These are phyloP conservation scores for Vigna mungo DNA, from an alignment of 306 rosid species.

Conservation along the genomic window DNA sequence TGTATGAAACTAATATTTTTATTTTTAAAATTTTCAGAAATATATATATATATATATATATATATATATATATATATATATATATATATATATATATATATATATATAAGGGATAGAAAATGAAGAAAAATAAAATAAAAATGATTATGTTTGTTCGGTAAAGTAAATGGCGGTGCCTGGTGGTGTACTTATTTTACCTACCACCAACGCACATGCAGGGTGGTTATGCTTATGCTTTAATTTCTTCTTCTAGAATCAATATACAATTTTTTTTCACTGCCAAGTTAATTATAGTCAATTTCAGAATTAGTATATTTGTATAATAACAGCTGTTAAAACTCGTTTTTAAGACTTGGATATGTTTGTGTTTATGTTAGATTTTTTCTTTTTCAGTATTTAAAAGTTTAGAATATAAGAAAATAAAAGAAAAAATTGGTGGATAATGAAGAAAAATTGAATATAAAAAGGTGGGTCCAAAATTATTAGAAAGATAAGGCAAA, in stretches of 20 bases:
- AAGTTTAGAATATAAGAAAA: not conserved
- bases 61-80: not conserved
- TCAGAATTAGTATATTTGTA: constrained; percentile 32
- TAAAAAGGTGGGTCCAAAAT: not conserved
- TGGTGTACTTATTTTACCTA: constrained; percentile 18
- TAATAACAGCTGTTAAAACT: constrained; percentile 39
- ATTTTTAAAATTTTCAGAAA: too few relatives aligned
- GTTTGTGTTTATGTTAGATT: too few relatives aligned
- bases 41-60: too few relatives aligned
- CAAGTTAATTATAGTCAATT: constrained; percentile 32
- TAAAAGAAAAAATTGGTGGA: not conserved
- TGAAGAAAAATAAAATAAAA: not conserved
- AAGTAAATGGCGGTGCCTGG: constrained; percentile 35
- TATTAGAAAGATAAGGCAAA: constrained; percentile 1
- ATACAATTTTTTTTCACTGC: not conserved
- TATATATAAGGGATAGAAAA: not conserved
- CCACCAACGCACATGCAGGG: constrained; percentile 20
- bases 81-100: too few relatives aligned
- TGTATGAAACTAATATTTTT: too few relatives aligned
- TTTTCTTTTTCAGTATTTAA: too few relatives aligned
- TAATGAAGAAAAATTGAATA: not conserved
- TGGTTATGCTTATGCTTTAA: not conserved
- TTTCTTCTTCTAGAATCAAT: constrained; percentile 1
- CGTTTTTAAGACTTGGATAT: constrained; percentile 12
- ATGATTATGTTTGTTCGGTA: too few relatives aligned